phyloP scores from a whole-genome alignment of 1,284 basidiomycete genomes.

The Ceratobasidium sp. region DNA sequence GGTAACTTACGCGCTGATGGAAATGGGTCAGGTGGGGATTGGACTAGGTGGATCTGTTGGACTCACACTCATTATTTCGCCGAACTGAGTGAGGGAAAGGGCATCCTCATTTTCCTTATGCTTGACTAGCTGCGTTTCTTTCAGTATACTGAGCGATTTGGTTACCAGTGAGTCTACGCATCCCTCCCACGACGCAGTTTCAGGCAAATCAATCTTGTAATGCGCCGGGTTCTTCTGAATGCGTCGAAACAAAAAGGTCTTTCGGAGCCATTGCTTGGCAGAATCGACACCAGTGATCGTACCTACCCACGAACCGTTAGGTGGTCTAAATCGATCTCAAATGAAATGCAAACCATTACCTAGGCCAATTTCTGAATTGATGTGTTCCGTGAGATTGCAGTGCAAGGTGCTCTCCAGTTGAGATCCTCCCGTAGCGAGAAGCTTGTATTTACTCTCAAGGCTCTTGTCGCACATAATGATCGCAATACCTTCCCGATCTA shows the following conservation, averaged over 20 bases:
- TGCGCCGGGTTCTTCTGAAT: constrained; percentile 79
- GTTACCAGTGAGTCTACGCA: constrained; percentile 72
- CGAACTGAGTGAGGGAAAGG: constrained; percentile 70
- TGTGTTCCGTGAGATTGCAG: constrained; percentile 79
- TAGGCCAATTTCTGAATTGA: constrained; percentile 90
- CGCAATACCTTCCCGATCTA: constrained; percentile 73
- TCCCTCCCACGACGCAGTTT: constrained; percentile 64
- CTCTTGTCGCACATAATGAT: constrained; percentile 78
- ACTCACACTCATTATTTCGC: constrained; percentile 80
- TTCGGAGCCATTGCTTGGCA: constrained; percentile 68
- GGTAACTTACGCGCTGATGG: constrained; percentile 22
- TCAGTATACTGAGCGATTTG: constrained; percentile 66
- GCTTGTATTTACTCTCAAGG: constrained; percentile 73
- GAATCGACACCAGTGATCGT: constrained; percentile 60
- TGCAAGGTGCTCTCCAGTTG: constrained; percentile 85
- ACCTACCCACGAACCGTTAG: constrained; percentile 52
- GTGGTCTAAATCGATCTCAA: constrained; percentile 56
- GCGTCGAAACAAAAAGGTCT: constrained; percentile 81
- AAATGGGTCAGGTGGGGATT: constrained; percentile 1
- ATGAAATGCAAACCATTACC: constrained; percentile 58
- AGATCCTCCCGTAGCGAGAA: constrained; percentile 68
- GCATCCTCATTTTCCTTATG: constrained; percentile 51
- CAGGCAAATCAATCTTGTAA: constrained; percentile 57
- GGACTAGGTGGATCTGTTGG: neutral
- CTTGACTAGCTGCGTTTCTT: constrained; percentile 65